A percentile compares a stretch with the other conserved stretches of the same genome.
phyloP scores from a whole-genome alignment of 139 green algal genomes.

The Limnomonas spitsbergensis region DNA sequence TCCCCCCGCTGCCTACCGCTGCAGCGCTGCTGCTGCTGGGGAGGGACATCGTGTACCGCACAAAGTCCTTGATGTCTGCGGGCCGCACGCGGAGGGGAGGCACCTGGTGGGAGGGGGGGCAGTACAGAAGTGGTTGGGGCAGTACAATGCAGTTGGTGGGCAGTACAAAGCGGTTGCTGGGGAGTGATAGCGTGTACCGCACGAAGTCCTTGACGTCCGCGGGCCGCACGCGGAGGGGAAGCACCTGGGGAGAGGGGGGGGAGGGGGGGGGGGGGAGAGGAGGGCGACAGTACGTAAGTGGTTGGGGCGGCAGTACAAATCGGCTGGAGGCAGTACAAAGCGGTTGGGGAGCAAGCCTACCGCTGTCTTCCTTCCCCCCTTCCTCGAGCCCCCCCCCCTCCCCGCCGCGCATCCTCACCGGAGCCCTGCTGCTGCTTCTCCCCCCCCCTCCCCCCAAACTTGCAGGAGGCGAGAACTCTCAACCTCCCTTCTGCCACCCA shows the following conservation, averaged over 20 bases:
- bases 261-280: no score
- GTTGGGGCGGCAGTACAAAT: no score
- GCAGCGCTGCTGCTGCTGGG: constrained; percentile 1
- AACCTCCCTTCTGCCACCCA: no score
- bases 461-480: no score
- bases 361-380: no score
- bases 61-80: constrained; percentile 57
- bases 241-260: constrained; percentile 39
- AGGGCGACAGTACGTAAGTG: background rate
- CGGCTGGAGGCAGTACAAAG: constrained; percentile 22
- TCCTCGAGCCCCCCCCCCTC: no score
- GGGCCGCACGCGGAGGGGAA: constrained; percentile 67
- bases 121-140: background rate
- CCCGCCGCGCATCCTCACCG: no score
- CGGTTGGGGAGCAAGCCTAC: no score
- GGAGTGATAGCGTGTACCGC: constrained; percentile 38
- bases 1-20: background rate
- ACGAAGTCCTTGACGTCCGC: constrained; percentile 59
- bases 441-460: no score
- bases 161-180: constrained; percentile 12
- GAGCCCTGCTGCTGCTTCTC: no score
- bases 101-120: constrained; percentile 36
- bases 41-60: constrained; percentile 40
- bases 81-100: constrained; percentile 69
- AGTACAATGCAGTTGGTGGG: no score